phyloP scores from a whole-genome alignment of 179 eudicot genomes.

The Spergularia azorica region DNA sequence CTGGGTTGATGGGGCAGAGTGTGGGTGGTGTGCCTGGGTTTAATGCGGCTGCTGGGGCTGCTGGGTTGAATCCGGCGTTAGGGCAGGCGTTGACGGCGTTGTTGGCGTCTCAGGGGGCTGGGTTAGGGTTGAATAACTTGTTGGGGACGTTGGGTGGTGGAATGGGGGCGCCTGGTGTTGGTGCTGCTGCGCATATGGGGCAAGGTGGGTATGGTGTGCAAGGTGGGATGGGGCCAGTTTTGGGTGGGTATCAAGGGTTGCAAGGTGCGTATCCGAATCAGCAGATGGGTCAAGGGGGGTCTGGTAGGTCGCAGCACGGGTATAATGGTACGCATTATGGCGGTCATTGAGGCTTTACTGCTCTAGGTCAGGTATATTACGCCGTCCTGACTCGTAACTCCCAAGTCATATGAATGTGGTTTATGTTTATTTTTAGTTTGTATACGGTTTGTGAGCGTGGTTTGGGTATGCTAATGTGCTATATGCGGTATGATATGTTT shows the following conservation, averaged over 20 bases:
- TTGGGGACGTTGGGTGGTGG: constrained; percentile 37
- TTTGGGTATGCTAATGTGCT: too few relatives aligned
- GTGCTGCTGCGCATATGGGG: constrained; percentile 27
- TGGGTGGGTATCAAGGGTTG: constrained; percentile 47
- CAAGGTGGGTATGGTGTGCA: constrained; percentile 37
- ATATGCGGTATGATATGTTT: background rate
- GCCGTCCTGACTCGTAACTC: too few relatives aligned
- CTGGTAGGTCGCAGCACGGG: constrained; percentile 41
- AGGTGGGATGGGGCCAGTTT: constrained; percentile 22
- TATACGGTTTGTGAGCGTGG: background rate
- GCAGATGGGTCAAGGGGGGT: constrained; percentile 45
- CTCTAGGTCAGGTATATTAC: constrained; percentile 27
- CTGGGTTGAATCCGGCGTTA: constrained; percentile 30
- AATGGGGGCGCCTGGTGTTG: constrained; percentile 28
- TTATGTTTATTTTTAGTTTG: background rate
- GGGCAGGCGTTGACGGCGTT: constrained; percentile 49
- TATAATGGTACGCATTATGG: constrained; percentile 41
- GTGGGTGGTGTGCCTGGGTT: constrained; percentile 7
- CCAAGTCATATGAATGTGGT: background rate
- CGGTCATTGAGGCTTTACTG: constrained; percentile 29
- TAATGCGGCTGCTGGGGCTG: constrained; percentile 36
- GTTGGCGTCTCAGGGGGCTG: constrained; percentile 42
- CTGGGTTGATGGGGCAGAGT: constrained; percentile 35
- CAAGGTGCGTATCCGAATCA: constrained; percentile 46
- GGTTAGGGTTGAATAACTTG: constrained; percentile 43